Evolutionary conservation across 768 basidiomycete genomes (phyloP).

Genomic region (Suillus americanus): DNA sequence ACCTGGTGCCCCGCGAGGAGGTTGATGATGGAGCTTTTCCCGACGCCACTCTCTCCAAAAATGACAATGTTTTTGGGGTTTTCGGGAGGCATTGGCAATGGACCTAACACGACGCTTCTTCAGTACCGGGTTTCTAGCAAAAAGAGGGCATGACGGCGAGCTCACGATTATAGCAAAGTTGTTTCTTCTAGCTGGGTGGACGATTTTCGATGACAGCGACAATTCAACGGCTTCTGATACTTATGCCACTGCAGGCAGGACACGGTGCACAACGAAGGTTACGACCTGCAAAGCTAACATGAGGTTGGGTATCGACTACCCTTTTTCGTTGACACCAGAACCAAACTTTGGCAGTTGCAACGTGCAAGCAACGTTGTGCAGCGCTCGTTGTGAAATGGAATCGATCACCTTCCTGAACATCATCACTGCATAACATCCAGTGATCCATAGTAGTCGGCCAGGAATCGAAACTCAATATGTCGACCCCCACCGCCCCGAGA

Average conservation of each 20-base stretch:
- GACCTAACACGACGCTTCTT: not conserved
- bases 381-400: not conserved
- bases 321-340: not conserved
- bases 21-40: conserved; percentile 4
- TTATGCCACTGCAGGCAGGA: not conserved
- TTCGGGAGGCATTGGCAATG: not conserved
- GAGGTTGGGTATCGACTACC: not conserved
- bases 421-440: not conserved
- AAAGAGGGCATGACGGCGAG: not conserved
- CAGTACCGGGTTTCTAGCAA: not conserved
- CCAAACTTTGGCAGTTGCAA: not conserved
- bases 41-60: conserved; percentile 6
- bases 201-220: not conserved
- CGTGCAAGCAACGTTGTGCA: not conserved
- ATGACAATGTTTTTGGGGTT: conserved; percentile 15
- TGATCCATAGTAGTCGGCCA: not conserved
- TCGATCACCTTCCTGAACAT: not conserved
- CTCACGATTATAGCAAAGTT: not conserved
- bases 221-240: not conserved
- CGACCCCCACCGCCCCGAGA: not conserved
- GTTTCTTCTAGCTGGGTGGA: not conserved
- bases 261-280: not conserved
- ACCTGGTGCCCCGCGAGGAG: conserved; percentile 30
- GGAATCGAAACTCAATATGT: not conserved
- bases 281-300: not conserved